A percentile compares a stretch with the other conserved stretches of the same genome.
Evolutionary conservation across 2,329 filamentous ascomycete species (phyloP).

Genomic region (Calonectria pauciramosa): DNA sequence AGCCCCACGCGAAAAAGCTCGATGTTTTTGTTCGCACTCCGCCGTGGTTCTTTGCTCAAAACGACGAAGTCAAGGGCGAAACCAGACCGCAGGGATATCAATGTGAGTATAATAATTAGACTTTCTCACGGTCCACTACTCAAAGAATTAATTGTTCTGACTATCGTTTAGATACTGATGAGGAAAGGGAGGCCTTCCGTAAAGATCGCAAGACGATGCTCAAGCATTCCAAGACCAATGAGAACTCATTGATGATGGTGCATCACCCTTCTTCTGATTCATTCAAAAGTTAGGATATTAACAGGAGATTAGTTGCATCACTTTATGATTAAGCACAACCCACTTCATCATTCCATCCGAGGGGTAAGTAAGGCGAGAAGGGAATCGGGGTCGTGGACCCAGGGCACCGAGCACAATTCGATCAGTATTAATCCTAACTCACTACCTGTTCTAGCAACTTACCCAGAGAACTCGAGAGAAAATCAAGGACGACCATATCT

Average conservation of each 20-base stretch:
- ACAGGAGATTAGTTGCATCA: not conserved
- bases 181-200: not conserved
- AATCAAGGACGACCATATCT: not conserved
- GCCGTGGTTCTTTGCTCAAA: not conserved
- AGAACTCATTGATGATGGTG: not conserved
- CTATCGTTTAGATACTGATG: not conserved
- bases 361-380: not conserved
- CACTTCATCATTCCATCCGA: not conserved
- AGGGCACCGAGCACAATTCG: not conserved
- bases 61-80: not conserved
- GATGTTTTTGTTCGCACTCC: not conserved
- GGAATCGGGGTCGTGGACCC: too few relatives aligned
- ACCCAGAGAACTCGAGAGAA: not conserved
- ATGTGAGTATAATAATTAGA: not conserved
- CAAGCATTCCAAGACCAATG: not conserved
- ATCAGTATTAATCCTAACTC: not conserved
- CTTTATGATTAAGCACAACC: not conserved
- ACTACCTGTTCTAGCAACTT: not conserved
- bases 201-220: not conserved
- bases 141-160: not conserved
- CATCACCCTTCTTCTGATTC: not conserved
- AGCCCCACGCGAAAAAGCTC: not conserved
- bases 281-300: not conserved
- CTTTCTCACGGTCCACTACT: not conserved
- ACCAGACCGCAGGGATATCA: not conserved